These are phyloP conservation scores for Rhodosporidiobolus odoratus DNA, from an alignment of 768 basidiomycete genomes.

Conservation along the genomic window DNA sequence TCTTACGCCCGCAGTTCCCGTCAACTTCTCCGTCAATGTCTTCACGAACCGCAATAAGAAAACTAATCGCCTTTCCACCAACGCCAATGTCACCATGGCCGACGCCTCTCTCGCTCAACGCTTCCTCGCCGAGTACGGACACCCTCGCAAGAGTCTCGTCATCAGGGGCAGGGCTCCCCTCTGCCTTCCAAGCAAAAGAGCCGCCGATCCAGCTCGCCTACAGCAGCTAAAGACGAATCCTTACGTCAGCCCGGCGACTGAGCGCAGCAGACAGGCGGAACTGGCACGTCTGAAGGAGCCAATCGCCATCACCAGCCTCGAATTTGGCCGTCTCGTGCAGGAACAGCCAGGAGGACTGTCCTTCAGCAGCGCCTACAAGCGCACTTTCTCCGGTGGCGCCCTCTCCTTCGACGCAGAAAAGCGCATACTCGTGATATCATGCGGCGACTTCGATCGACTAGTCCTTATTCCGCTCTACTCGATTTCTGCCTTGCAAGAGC, in stretches of 20 bases:
- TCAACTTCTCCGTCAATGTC: conserved; percentile 14
- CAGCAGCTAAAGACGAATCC: conserved; percentile 8
- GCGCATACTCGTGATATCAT: background rate
- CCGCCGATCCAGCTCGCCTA: conserved; percentile 1
- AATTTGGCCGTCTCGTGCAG: conserved; percentile 6
- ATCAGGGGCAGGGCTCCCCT: background rate
- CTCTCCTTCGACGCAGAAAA: conserved; percentile 3
- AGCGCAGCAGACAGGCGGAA: background rate
- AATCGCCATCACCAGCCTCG: background rate
- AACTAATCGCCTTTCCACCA: background rate
- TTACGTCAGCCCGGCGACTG: background rate
- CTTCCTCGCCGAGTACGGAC: conserved; percentile 1
- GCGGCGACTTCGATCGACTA: background rate
- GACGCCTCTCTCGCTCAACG: background rate
- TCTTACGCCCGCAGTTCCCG: conserved; percentile 20
- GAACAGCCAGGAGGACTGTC: no score
- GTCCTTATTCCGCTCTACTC: conserved; percentile 5
- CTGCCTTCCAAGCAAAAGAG: background rate
- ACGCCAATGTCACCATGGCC: conserved; percentile 12
- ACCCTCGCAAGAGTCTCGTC: background rate
- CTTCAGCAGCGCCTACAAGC: conserved; percentile 6
- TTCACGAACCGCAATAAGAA: conserved; percentile 4
- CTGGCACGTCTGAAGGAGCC: background rate
- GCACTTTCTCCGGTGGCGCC: background rate
- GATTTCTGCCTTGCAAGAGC: background rate